A percentile compares a stretch with the other conserved stretches of the same genome.
phyloP scores from a whole-genome alignment of 768 basidiomycete genomes.

The Sporobolomyces pararoseus region DNA sequence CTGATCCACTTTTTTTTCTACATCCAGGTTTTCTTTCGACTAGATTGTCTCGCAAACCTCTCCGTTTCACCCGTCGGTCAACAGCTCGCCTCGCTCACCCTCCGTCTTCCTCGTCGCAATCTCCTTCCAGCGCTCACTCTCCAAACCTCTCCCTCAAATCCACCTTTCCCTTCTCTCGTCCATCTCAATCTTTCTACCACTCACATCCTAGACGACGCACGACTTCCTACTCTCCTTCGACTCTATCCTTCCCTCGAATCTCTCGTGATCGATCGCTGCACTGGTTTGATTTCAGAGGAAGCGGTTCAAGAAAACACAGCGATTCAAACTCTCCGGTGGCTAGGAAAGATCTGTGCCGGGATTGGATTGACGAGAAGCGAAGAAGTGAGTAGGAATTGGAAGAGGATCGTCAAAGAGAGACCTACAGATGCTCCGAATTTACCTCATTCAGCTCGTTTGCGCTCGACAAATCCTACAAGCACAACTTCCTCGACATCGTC shows the following conservation, averaged over 20 bases:
- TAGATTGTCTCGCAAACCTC: slow-evolving; percentile 56
- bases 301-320: slow-evolving; percentile 31
- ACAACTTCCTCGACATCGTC: not conserved
- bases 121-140: slow-evolving; percentile 54
- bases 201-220: slow-evolving; percentile 55
- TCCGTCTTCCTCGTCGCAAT: slow-evolving; percentile 69
- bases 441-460: not conserved
- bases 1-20: no score
- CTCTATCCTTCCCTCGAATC: slow-evolving; percentile 59
- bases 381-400: slow-evolving; percentile 33
- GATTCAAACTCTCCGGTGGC: slow-evolving; percentile 31
- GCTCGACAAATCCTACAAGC: not conserved
- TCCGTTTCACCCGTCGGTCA: slow-evolving; percentile 53
- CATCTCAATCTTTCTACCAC: slow-evolving; percentile 71
- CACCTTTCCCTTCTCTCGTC: slow-evolving; percentile 55
- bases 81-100: slow-evolving; percentile 58
- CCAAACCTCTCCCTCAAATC: slow-evolving; percentile 8
- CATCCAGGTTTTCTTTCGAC: slow-evolving; percentile 46
- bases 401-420: slow-evolving; percentile 21
- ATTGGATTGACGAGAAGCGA: slow-evolving; percentile 22
- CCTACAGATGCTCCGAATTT: slow-evolving; percentile 25
- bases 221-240: slow-evolving; percentile 59
- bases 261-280: slow-evolving; percentile 65
- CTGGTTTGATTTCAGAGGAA: slow-evolving; percentile 58
- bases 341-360: slow-evolving; percentile 20